Conservation (phyloP, 345 rosid species). For the Angophora floribunda region DNA sequence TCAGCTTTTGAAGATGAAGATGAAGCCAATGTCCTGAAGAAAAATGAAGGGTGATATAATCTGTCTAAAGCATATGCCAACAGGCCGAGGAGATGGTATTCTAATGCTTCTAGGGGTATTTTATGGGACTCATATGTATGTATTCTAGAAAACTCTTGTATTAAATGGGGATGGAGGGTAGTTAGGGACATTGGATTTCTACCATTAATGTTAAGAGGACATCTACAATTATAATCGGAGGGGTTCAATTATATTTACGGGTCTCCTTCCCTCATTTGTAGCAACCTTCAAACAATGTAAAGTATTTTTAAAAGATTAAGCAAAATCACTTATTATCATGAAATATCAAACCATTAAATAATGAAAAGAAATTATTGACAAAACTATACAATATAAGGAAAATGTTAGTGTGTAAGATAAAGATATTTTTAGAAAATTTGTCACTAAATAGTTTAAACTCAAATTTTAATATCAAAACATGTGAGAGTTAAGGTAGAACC, state of each 20-base stretch:
- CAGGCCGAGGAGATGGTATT: not conserved
- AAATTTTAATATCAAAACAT: too few species aligned
- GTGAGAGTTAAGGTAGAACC: not conserved
- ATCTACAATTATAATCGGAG: not conserved
- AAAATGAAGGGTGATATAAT: not conserved
- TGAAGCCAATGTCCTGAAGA: not conserved
- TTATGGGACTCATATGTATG: not conserved
- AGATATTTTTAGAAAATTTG: too few species aligned
- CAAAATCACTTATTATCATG: not conserved
- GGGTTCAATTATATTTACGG: not conserved
- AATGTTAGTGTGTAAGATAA: not conserved
- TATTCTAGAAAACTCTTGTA: not conserved
- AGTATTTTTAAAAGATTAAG: not conserved
- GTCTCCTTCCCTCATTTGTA: not conserved
- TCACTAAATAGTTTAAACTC: not conserved
- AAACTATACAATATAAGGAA: not conserved
- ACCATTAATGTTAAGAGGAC: not conserved
- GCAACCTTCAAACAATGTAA: not conserved
- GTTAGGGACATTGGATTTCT: not conserved
- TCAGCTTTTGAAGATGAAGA: not conserved
- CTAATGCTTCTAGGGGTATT: not conserved
- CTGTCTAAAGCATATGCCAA: not conserved
- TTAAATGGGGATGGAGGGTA: not conserved
- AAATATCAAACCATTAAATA: not conserved
- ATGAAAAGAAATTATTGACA: not conserved